phyloP scores from a whole-genome alignment of 495 filamentous ascomycete genomes.

The Pseudoneurospora amorphoporcata region DNA sequence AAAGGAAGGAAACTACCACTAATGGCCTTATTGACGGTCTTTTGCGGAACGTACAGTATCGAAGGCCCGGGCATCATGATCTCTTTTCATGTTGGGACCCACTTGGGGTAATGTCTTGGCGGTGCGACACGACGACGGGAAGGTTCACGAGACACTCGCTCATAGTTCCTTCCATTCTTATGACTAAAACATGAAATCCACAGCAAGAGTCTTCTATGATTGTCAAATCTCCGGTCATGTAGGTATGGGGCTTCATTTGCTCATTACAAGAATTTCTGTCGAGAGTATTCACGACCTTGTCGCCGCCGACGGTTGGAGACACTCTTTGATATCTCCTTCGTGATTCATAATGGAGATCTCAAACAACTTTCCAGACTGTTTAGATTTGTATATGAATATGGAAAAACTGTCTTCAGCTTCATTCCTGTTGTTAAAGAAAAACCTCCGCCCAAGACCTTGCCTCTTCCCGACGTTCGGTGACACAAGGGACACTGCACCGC shows the following conservation, averaged over 20 bases:
- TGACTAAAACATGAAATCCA: rapidly evolving
- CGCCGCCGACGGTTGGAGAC: not conserved
- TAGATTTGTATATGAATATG: too few species aligned
- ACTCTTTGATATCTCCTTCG: not conserved
- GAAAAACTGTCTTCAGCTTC: not conserved
- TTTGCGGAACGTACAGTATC: not conserved
- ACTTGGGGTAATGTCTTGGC: not conserved
- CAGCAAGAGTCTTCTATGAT: too few species aligned
- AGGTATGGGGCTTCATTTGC: not conserved
- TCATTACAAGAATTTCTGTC: not conserved
- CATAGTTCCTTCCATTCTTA: not conserved
- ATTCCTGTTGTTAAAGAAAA: not conserved
- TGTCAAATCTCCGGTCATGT: rapidly evolving
- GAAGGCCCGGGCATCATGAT: not conserved
- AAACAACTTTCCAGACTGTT: not conserved
- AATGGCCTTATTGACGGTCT: not conserved
- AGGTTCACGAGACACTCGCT: not conserved
- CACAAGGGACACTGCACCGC: not conserved
- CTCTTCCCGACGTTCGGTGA: not conserved
- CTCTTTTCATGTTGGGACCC: not conserved
- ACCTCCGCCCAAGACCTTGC: not conserved
- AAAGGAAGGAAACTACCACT: not conserved
- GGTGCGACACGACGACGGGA: not conserved
- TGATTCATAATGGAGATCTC: rapidly evolving
- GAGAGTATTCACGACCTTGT: not conserved